Percentiles rank a stretch among this genome's conserved stretches.
Evolutionary conservation across 495 filamentous ascomycete species (phyloP).

Genomic region (Penicillium bialowiezense): DNA sequence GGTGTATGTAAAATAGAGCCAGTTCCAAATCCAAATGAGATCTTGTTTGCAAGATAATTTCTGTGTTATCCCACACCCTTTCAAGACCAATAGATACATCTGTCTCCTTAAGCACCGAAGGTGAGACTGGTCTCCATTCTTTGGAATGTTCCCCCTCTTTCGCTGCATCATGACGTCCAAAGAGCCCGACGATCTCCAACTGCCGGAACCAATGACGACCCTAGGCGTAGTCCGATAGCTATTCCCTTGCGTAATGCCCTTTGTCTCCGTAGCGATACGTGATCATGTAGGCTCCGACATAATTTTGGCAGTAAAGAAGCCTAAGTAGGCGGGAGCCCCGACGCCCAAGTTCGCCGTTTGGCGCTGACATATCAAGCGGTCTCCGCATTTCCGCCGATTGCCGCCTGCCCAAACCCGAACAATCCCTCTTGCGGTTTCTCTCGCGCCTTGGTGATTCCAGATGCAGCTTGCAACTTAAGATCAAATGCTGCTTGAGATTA

Average conservation of each 20-base stretch:
- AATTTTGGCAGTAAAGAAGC: too few species aligned
- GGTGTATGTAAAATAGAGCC: too few species aligned
- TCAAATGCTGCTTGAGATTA: constrained; percentile 12
- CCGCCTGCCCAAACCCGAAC: constrained; percentile 12
- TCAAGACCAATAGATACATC: too few species aligned
- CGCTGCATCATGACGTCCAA: constrained; percentile 20
- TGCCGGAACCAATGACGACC: constrained; percentile 12
- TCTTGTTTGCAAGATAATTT: background rate
- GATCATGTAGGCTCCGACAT: too few species aligned
- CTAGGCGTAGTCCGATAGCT: constrained; percentile 5
- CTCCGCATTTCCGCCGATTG: constrained; percentile 18
- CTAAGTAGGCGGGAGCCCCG: too few species aligned
- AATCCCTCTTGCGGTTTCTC: constrained; percentile 2
- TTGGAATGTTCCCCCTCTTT: constrained; percentile 18
- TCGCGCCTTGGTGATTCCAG: background rate
- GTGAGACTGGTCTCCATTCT: constrained; percentile 11
- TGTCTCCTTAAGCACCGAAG: background rate
- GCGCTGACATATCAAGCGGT: constrained; percentile 29
- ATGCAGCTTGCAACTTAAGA: constrained; percentile 20
- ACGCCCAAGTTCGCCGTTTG: background rate
- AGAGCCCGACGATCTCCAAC: constrained; percentile 10
- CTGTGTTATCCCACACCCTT: too few species aligned
- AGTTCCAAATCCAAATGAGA: too few species aligned
- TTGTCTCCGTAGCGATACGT: too few species aligned
- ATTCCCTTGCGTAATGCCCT: constrained; percentile 13